Base-by-base conservation (phyloP, 768 basidiomycete genomes). In the Rhizopogon vulgaris region DNA sequence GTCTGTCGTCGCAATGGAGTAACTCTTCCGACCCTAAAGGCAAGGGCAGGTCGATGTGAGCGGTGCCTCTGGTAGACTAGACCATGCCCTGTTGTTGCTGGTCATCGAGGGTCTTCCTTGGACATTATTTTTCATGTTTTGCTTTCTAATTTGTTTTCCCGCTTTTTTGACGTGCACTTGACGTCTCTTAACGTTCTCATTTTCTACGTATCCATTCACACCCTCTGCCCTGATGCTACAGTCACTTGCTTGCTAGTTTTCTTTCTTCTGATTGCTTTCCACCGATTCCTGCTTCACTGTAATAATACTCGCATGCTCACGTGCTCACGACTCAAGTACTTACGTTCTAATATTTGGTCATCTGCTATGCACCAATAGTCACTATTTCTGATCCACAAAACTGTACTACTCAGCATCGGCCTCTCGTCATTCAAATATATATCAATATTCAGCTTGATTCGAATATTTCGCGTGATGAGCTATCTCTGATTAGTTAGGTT, bases 1-100 rank as follows among this genome's bases (percentile, higher is more conserved):
- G 2, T 65, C 61, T 4, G 54, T 63, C 56, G 27, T 58, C 67
- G 22, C 65, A 39, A 18, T 58, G 56, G 27, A 60, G 58, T 54
- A 52, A 53, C 5, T 41, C 51, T 32, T n/a, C n/a, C 41, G 54
- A 54, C 25, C 55, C 27, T 12, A 52, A 47, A n/a, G 37, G 17
- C 40, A 51, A 61, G 36, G 42, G 25, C 38, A 38, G 50, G 50
- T 30, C 34, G 34, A 42, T 54, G 41, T 48, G 34, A 49, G 25
- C 18, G 32, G 30, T 34, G 4, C 12, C 14, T 22, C 43, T 17
- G 39, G 39, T 25, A 38, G 28, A 27, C 24, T 32, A 32, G 32
- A 32, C 18, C 8, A 46, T 9, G 18, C 18, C 14, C 14, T 37
- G 7, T 11, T 34, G 18, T 22, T 12, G 18, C 17, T 8, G 18